These are phyloP conservation scores for Geum urbanum DNA, from an alignment of 306 rosid genomes.

Conservation along the genomic window DNA sequence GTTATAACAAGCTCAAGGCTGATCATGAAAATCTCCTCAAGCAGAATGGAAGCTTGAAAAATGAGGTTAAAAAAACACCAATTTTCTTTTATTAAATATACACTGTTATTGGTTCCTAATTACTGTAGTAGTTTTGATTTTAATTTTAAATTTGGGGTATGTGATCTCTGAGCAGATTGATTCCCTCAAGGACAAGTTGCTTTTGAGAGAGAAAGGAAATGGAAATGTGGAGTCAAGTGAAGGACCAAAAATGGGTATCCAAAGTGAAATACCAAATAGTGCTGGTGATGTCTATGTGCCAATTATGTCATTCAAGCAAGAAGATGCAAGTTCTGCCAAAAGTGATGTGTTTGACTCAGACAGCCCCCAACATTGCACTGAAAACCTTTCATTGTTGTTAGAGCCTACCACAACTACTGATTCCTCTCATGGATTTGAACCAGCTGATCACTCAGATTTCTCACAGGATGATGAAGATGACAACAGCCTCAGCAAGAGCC, in stretches of 20 bases:
- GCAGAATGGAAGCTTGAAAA: constrained; percentile 48
- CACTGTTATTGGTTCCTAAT: neutral
- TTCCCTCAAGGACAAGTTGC: constrained; percentile 50
- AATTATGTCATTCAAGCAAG: constrained; percentile 54
- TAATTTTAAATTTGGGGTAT: neutral
- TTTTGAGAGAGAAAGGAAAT: constrained; percentile 39
- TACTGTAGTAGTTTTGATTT: neutral
- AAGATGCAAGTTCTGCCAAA: constrained; percentile 76
- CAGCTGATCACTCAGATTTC: constrained; percentile 60
- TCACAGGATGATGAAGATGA: constrained; percentile 73
- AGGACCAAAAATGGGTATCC: constrained; percentile 34
- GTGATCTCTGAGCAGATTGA: constrained; percentile 42
- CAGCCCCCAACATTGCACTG: constrained; percentile 48
- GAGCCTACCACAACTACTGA: constrained; percentile 46
- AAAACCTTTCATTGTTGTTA: constrained; percentile 46
- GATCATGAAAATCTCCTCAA: constrained; percentile 58
- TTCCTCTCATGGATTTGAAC: constrained; percentile 56
- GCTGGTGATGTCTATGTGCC: constrained; percentile 38
- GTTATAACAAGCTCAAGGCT: constrained; percentile 50
- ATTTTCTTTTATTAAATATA: neutral
- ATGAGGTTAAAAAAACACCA: constrained; percentile 43
- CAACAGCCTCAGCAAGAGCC: constrained; percentile 28
- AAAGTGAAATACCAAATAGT: constrained; percentile 32
- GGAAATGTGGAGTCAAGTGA: constrained; percentile 33
- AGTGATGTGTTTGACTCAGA: constrained; percentile 71